phyloP scores from a whole-genome alignment of 2,329 filamentous ascomycete species.

The Pseudocercospora macadamiae region DNA sequence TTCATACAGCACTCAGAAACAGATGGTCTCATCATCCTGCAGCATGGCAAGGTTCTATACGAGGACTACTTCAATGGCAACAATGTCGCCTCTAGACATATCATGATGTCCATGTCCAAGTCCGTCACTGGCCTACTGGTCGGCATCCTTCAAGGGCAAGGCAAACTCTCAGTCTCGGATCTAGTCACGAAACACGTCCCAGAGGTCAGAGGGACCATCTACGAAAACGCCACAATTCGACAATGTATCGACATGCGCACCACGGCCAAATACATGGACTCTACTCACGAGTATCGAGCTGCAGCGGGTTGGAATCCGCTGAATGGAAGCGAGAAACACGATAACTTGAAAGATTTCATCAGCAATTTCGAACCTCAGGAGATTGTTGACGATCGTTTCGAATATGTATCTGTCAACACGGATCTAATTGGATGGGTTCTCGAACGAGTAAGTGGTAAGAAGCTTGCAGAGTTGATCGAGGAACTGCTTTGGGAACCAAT shows the following conservation, averaged over 20 bases:
- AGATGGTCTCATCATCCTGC: slow-evolving; percentile 30
- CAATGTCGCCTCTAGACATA: slow-evolving; percentile 23
- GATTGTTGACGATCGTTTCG: slow-evolving; percentile 23
- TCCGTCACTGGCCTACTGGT: slow-evolving; percentile 27
- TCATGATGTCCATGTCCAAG: slow-evolving; percentile 33
- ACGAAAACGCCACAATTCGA: slow-evolving; percentile 25
- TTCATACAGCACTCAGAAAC: slow-evolving; percentile 23
- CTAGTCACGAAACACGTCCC: slow-evolving; percentile 27
- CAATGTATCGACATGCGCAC: slow-evolving; percentile 31
- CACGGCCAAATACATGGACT: slow-evolving; percentile 25
- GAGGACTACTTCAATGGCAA: slow-evolving; percentile 29
- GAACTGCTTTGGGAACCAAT: slow-evolving; percentile 32
- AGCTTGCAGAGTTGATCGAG: slow-evolving; percentile 21
- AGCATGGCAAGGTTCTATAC: slow-evolving; percentile 26
- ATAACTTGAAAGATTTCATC: slow-evolving; percentile 26
- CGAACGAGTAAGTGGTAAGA: slow-evolving; percentile 27
- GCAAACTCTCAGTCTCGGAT: slow-evolving; percentile 23
- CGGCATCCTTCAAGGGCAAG: slow-evolving; percentile 27
- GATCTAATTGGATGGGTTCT: slow-evolving; percentile 31
- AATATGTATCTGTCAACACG: slow-evolving; percentile 30
- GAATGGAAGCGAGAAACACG: slow-evolving; percentile 10
- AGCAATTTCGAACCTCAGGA: slow-evolving; percentile 19
- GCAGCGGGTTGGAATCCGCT: slow-evolving; percentile 26
- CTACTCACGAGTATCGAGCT: slow-evolving; percentile 26
- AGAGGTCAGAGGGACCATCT: slow-evolving; percentile 18